These are phyloP conservation scores for Xylaria curta DNA, from an alignment of 495 filamentous ascomycete species.

Conservation along the genomic window DNA sequence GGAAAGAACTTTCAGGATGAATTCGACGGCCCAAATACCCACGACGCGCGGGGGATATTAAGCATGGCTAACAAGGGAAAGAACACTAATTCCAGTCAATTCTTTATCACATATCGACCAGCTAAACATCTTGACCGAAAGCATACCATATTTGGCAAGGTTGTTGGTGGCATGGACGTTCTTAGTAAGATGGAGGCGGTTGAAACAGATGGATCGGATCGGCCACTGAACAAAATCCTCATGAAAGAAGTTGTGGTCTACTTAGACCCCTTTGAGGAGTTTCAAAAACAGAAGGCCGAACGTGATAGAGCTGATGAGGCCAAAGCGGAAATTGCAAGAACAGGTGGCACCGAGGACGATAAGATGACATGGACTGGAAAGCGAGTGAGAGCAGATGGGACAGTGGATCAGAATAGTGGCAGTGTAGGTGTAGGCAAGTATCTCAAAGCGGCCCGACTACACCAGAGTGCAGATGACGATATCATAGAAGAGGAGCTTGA, in stretches of 20 bases:
- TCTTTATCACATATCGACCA: slow-evolving; percentile 90
- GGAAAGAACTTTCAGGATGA: slow-evolving; percentile 91
- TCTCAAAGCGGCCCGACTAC: slow-evolving; percentile 62
- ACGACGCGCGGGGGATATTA: slow-evolving; percentile 78
- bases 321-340: slow-evolving; percentile 57
- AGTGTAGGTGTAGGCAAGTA: slow-evolving; percentile 80
- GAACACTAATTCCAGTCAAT: slow-evolving; percentile 93
- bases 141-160: slow-evolving; percentile 91
- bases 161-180: slow-evolving; percentile 79
- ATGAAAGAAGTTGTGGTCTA: slow-evolving; percentile 87
- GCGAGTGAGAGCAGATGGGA: slow-evolving; percentile 67
- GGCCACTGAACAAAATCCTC: slow-evolving; percentile 74
- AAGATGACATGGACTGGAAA: slow-evolving; percentile 93
- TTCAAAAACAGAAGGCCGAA: slow-evolving; percentile 67
- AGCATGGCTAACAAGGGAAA: slow-evolving; percentile 99
- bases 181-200: slow-evolving; percentile 77
- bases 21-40: slow-evolving; percentile 83
- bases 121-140: slow-evolving; percentile 87
- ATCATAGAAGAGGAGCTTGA: slow-evolving; percentile 65
- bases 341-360: slow-evolving; percentile 75
- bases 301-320: slow-evolving; percentile 57
- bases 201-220: slow-evolving; percentile 68
- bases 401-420: slow-evolving; percentile 51
- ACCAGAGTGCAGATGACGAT: slow-evolving; percentile 55
- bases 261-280: slow-evolving; percentile 96